Evolutionary conservation across 1,284 basidiomycete genomes (phyloP).

Genomic region (Xerocomus subilludens): DNA sequence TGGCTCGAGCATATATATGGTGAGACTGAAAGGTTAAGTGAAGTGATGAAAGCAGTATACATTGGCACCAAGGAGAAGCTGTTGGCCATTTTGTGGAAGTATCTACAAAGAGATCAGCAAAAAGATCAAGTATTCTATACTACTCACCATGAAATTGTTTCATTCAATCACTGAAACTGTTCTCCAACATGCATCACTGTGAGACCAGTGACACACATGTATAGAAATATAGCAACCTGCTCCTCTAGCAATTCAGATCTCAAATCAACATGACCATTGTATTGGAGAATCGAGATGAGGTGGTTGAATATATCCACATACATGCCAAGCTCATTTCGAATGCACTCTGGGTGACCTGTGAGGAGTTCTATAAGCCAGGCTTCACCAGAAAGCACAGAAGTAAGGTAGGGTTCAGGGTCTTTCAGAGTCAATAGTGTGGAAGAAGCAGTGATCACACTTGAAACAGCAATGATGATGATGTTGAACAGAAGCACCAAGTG

Average conservation of each 20-base stretch:
- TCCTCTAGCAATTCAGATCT: not conserved
- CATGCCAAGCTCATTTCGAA: not conserved
- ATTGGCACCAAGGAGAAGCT: not conserved
- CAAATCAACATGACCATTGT: too few species aligned
- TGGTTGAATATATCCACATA: not conserved
- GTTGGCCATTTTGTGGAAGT: not conserved
- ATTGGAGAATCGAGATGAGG: too few species aligned
- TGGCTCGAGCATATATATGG: not conserved
- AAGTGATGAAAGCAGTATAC: not conserved
- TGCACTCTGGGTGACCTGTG: too few species aligned
- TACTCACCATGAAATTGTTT: not conserved
- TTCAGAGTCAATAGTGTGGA: too few species aligned
- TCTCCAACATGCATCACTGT: not conserved
- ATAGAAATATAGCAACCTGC: not conserved
- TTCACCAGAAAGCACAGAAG: too few species aligned
- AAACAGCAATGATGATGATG: too few species aligned
- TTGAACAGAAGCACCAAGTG: too few species aligned
- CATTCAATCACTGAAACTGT: not conserved
- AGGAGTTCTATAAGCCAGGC: too few species aligned
- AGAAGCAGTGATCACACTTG: too few species aligned
- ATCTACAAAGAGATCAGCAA: not conserved
- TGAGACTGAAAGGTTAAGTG: not conserved
- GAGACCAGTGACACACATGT: not conserved
- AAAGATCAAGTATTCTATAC: too few species aligned
- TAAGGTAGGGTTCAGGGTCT: too few species aligned